Conservation (phyloP, 345 rosid species). For the Pelargonium nanum region DNA sequence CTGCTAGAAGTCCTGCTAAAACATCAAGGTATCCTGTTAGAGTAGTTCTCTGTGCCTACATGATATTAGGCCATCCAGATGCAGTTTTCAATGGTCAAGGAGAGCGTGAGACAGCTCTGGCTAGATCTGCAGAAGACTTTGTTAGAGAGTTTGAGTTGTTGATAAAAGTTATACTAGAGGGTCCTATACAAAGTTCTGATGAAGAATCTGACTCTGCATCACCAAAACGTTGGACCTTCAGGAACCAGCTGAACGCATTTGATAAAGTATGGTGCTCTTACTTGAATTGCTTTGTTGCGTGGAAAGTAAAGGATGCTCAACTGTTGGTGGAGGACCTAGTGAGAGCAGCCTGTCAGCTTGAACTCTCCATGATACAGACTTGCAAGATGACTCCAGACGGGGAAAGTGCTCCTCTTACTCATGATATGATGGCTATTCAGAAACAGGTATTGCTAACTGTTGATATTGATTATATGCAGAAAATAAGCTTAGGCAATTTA, state of each 20-base stretch:
- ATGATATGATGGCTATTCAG: slow-evolving; percentile 72
- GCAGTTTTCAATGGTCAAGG: slow-evolving; percentile 75
- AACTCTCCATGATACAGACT: slow-evolving; percentile 76
- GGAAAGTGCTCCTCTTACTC: slow-evolving; percentile 36
- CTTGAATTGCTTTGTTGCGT: slow-evolving; percentile 67
- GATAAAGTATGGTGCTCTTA: slow-evolving; percentile 77
- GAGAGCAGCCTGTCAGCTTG: slow-evolving; percentile 86
- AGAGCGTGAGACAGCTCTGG: slow-evolving; percentile 58
- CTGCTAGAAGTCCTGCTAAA: slow-evolving; percentile 24
- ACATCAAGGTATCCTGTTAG: slow-evolving; percentile 65
- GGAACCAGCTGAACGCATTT: slow-evolving; percentile 54
- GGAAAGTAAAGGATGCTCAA: slow-evolving; percentile 88
- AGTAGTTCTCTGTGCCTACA: slow-evolving; percentile 74
- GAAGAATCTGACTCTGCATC: slow-evolving; percentile 23
- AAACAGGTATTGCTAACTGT: slow-evolving; percentile 67
- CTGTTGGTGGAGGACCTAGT: slow-evolving; percentile 68
- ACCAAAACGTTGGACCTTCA: slow-evolving; percentile 39
- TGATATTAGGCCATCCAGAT: slow-evolving; percentile 84
- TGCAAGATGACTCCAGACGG: slow-evolving; percentile 59
- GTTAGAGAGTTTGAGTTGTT: slow-evolving; percentile 54
- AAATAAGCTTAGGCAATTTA: too few species aligned
- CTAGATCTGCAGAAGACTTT: slow-evolving; percentile 47
- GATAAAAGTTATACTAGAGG: slow-evolving; percentile 48
- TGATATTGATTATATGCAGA: too few species aligned
- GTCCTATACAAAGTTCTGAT: slow-evolving; percentile 42